Evolutionary conservation across 176 grass and related monocot genomes (phyloP).

Genomic region (Areca catechu): DNA sequence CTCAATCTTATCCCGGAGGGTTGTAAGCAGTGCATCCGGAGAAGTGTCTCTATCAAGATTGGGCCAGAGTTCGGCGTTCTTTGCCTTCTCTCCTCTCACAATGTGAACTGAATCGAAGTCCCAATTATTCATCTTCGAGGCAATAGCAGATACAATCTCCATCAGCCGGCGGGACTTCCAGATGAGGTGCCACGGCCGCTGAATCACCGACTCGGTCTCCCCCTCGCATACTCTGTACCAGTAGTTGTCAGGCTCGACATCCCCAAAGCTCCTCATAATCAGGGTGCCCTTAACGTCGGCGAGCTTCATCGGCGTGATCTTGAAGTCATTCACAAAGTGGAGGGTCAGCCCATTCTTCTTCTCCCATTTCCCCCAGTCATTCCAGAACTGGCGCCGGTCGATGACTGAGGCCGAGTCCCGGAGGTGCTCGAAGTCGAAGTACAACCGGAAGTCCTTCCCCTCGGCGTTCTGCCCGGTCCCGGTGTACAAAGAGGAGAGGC

Average conservation of each 20-base stretch:
- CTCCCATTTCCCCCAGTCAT: slow-evolving; percentile 19
- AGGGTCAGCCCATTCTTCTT: slow-evolving; percentile 9
- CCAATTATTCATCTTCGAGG: slow-evolving; percentile 2
- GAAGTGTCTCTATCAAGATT: slow-evolving; percentile 13
- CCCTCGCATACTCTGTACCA: slow-evolving; percentile 19
- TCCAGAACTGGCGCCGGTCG: slow-evolving; percentile 17
- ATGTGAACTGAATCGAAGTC: slow-evolving; percentile 21
- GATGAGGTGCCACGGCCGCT: slow-evolving; percentile 18
- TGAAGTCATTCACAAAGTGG: slow-evolving; percentile 6
- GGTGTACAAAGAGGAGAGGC: slow-evolving; percentile 17
- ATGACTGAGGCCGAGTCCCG: slow-evolving; percentile 11
- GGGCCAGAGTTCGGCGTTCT: slow-evolving; percentile 17
- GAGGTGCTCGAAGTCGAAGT: slow-evolving; percentile 18
- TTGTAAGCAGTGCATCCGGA: slow-evolving; percentile 4
- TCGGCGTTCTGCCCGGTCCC: slow-evolving; percentile 4
- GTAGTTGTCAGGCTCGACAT: slow-evolving; percentile 20
- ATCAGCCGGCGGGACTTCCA: slow-evolving; percentile 18
- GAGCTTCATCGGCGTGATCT: slow-evolving; percentile 15
- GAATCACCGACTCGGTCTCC: slow-evolving; percentile 16
- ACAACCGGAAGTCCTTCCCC: slow-evolving; percentile 13
- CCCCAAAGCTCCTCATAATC: slow-evolving; percentile 17
- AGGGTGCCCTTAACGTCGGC: slow-evolving; percentile 11
- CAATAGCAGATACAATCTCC: slow-evolving; percentile 17
- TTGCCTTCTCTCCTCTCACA: slow-evolving; percentile 7
- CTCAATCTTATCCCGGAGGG: slow-evolving; percentile 13